Conservation (phyloP, 1,139 yeast genomes). For the Scheffersomyces parashehatae region DNA sequence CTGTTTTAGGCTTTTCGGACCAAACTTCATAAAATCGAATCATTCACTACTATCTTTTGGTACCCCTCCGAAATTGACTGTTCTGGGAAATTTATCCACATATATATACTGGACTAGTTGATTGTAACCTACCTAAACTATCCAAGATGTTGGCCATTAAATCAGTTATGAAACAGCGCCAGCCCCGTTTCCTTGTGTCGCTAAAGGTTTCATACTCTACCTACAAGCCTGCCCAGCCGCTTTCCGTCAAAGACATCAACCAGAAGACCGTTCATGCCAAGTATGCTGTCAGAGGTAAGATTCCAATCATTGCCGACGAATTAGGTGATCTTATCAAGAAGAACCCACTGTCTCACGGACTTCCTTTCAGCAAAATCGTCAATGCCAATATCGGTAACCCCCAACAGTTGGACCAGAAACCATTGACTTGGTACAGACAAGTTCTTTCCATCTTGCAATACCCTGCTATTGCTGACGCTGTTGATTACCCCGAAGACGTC, state of each 20-base stretch:
- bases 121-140: no score
- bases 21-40: no score
- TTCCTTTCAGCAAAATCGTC: constrained; percentile 78
- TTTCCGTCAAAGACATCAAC: constrained; percentile 56
- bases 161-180: constrained; percentile 1
- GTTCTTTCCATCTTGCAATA: constrained; percentile 83
- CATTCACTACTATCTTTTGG: no score
- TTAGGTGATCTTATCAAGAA: constrained; percentile 53
- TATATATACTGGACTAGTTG: no score
- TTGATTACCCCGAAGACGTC: constrained; percentile 68
- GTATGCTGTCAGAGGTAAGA: constrained; percentile 92
- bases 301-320: constrained; percentile 93
- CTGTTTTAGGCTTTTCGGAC: no score
- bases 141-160: background rate
- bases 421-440: constrained; percentile 93
- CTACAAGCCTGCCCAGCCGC: constrained; percentile 15
- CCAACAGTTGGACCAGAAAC: constrained; percentile 91
- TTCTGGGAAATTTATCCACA: no score
- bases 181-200: constrained; percentile 1
- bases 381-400: constrained; percentile 97
- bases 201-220: constrained; percentile 2
- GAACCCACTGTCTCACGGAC: constrained; percentile 52
- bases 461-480: constrained; percentile 58
- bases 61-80: no score
- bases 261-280: constrained; percentile 78